These are phyloP conservation scores for Camelina hispida DNA, from an alignment of 345 rosid species.

Conservation along the genomic window DNA sequence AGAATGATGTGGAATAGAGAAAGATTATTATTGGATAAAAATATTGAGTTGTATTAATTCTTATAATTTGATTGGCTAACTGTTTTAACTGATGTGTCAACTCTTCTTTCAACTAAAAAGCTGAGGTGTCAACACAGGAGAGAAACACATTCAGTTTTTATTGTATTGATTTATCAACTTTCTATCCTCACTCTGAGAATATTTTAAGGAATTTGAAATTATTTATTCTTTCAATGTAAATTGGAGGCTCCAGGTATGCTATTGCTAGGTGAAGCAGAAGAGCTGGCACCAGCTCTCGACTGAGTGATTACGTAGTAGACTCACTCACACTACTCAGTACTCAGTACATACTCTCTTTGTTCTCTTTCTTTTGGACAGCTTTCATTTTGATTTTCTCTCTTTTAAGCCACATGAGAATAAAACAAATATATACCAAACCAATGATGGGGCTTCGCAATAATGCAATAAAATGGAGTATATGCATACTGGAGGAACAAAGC, in stretches of 20 bases:
- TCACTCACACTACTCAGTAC: not conserved
- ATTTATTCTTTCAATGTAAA: not conserved
- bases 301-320: not conserved
- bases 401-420: not conserved
- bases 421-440: not conserved
- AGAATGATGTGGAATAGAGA: too few relatives aligned
- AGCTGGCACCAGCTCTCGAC: constrained; percentile 37
- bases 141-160: too few relatives aligned
- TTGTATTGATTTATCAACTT: not conserved
- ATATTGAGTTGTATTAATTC: too few relatives aligned
- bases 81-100: too few relatives aligned
- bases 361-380: constrained; percentile 36
- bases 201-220: not conserved
- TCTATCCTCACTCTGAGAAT: not conserved
- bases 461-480: not conserved
- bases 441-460: not conserved
- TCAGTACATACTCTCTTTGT: not conserved
- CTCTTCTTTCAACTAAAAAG: too few relatives aligned
- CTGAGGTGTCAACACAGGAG: too few relatives aligned
- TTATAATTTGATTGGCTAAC: too few relatives aligned
- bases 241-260: constrained; percentile 21
- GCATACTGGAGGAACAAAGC: not conserved
- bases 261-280: constrained; percentile 21
- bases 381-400: not conserved
- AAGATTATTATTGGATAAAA: too few relatives aligned